These are phyloP conservation scores for Trichosanthes truncata DNA, from an alignment of 306 rosid species.

Conservation along the genomic window DNA sequence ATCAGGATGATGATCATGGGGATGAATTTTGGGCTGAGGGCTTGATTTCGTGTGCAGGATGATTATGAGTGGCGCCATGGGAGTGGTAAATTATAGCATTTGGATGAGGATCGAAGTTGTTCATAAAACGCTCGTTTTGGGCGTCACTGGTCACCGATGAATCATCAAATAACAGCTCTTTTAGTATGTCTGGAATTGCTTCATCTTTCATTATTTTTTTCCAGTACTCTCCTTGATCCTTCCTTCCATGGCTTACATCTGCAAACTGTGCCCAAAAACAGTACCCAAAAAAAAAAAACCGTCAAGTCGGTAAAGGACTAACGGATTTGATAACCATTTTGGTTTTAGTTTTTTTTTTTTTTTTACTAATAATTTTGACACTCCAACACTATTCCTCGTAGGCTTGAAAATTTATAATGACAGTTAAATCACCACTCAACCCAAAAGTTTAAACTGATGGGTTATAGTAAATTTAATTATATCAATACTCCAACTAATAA, in stretches of 20 bases:
- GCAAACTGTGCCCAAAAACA: background rate
- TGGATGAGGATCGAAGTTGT: conserved; percentile 15
- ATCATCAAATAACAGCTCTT: background rate
- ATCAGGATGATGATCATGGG: background rate
- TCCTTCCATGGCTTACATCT: conserved; percentile 1
- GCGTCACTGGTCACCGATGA: background rate
- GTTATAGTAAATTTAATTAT: too few species aligned
- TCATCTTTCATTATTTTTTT: conserved; percentile 12
- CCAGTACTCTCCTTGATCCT: conserved; percentile 12
- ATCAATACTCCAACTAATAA: too few species aligned
- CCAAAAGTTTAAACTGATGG: too few species aligned
- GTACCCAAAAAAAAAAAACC: too few species aligned
- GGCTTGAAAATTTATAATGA: too few species aligned
- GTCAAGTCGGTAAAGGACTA: too few species aligned
- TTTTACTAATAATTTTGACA: too few species aligned
- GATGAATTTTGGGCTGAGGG: too few species aligned
- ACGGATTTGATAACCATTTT: too few species aligned
- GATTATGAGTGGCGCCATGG: background rate
- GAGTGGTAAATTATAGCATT: conserved; percentile 16
- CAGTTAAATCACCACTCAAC: too few species aligned
- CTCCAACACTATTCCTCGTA: too few species aligned
- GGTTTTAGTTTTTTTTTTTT: too few species aligned
- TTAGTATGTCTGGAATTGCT: conserved; percentile 1
- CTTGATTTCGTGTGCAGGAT: background rate
- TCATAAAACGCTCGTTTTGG: background rate